phyloP scores from a whole-genome alignment of 2,329 filamentous ascomycete genomes.

The Penicillium decumbens region DNA sequence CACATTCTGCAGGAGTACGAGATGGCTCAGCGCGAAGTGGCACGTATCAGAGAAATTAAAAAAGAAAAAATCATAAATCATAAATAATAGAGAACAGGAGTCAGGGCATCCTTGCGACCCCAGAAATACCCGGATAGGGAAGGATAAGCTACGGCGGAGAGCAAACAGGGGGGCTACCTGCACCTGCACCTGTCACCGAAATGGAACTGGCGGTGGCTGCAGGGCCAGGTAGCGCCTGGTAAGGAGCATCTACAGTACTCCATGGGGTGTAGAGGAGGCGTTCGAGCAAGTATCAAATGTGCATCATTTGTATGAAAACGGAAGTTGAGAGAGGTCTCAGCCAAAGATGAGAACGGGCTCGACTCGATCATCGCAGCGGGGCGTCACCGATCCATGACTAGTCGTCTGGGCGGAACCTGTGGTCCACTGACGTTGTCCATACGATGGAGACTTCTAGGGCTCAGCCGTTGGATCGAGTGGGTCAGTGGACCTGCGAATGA shows the following conservation, averaged over 20 bases:
- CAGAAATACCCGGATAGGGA: conserved; percentile 20
- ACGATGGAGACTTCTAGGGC: conserved; percentile 17
- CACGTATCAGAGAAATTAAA: not conserved
- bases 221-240: not conserved
- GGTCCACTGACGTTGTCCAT: conserved; percentile 15
- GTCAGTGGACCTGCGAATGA: conserved; percentile 11
- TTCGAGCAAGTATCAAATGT: too few species aligned
- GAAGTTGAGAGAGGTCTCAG: not conserved
- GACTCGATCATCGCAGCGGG: conserved; percentile 24
- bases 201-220: not conserved
- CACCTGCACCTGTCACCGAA: not conserved
- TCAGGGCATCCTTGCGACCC: conserved; percentile 15
- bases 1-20: not conserved
- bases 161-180: conserved; percentile 10
- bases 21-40: not conserved
- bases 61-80: not conserved
- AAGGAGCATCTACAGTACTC: too few species aligned
- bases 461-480: conserved; percentile 27
- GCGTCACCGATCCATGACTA: conserved; percentile 26
- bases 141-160: conserved; percentile 15
- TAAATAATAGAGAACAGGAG: conserved; percentile 1
- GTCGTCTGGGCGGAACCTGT: conserved; percentile 20
- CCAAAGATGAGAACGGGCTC: conserved; percentile 14
- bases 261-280: too few species aligned
- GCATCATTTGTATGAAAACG: too few species aligned